Conservation (phyloP, 768 basidiomycete genomes). For the Lactarius hengduanensis region DNA sequence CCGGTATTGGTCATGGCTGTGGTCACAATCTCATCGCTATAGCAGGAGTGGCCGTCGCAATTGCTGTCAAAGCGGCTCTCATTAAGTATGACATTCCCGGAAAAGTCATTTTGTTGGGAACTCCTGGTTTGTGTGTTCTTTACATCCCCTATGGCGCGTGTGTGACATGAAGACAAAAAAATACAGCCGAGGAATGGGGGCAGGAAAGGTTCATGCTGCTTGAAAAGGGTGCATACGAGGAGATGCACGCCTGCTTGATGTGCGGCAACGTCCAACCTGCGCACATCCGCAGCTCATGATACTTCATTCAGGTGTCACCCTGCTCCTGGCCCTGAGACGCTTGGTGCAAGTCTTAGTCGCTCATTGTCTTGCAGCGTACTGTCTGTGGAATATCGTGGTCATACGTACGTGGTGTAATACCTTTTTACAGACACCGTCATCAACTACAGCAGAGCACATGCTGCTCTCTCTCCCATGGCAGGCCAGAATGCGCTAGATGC, state of each 20-base stretch:
- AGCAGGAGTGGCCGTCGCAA: conserved; percentile 66
- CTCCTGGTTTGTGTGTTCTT: conserved; percentile 56
- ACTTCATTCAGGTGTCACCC: conserved; percentile 65
- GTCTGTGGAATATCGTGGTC: conserved; percentile 65
- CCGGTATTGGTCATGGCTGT: conserved; percentile 59
- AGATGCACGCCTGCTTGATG: conserved; percentile 79
- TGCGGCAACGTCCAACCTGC: conserved; percentile 32
- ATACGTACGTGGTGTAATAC: conserved; percentile 49
- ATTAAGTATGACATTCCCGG: conserved; percentile 62
- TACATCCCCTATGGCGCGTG: background rate
- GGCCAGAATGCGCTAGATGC: conserved; percentile 83
- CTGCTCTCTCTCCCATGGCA: conserved; percentile 84
- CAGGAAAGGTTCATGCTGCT: conserved; percentile 67
- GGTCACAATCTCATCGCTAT: conserved; percentile 86
- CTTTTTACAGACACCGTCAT: background rate
- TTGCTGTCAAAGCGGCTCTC: conserved; percentile 64
- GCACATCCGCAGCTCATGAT: background rate
- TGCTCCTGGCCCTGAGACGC: conserved; percentile 71
- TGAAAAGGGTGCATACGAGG: conserved; percentile 68
- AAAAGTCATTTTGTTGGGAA: conserved; percentile 70
- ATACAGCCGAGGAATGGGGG: conserved; percentile 78
- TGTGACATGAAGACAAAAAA: background rate
- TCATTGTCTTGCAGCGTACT: conserved; percentile 64
- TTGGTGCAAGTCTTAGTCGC: conserved; percentile 62
- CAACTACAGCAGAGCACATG: conserved; percentile 57